Conservation (phyloP, 805 yeast species). For the Lipomyces sp. region DNA sequence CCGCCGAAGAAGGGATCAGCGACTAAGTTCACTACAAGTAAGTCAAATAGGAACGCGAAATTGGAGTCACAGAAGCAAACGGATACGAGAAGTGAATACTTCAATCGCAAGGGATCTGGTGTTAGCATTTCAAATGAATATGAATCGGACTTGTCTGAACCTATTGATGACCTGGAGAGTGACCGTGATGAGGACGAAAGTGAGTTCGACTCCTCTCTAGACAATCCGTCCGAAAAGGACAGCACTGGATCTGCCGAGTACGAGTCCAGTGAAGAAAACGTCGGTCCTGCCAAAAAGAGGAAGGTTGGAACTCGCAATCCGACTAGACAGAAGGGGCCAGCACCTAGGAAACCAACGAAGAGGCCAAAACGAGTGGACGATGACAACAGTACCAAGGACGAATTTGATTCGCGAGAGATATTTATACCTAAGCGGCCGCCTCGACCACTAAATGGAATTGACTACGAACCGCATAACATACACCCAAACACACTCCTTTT, state of each 20-base stretch:
- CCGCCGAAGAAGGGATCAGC: not conserved
- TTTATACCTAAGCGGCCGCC: constrained; percentile 23
- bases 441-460: constrained; percentile 23
- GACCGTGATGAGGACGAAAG: constrained; percentile 9
- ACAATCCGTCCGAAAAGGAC: constrained; percentile 6
- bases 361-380: not conserved
- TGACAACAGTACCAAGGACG: constrained; percentile 10
- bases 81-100: not conserved
- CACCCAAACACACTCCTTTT: constrained; percentile 37
- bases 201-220: not conserved
- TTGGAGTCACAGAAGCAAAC: not conserved
- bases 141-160: constrained; percentile 5
- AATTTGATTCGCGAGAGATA: constrained; percentile 22
- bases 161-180: constrained; percentile 2
- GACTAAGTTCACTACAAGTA: not conserved
- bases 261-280: constrained; percentile 10
- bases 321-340: not conserved
- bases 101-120: not conserved
- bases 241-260: constrained; percentile 12
- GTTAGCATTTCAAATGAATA: not conserved
- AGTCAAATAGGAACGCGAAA: not conserved
- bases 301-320: not conserved
- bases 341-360: not conserved
- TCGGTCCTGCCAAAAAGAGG: not conserved
- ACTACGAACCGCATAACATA: constrained; percentile 15